These are phyloP conservation scores for Ganoderma leucocontextum DNA, from an alignment of 1,284 basidiomycete species.

Conservation along the genomic window DNA sequence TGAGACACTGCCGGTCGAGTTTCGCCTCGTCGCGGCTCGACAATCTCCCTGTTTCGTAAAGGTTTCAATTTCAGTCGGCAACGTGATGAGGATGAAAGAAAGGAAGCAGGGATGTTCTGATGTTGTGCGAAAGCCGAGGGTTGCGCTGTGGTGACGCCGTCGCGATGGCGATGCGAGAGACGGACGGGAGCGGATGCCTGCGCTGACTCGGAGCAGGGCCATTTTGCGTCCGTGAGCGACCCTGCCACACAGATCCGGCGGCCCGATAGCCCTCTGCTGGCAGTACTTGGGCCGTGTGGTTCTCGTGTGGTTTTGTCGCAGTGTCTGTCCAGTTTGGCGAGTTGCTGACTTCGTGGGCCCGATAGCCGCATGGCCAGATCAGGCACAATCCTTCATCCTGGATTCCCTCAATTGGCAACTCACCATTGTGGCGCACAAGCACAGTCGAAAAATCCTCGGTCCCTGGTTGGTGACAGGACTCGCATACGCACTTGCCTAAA, in stretches of 20 bases:
- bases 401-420: neutral
- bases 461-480: neutral
- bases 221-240: neutral
- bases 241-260: slow-evolving; percentile 4
- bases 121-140: slow-evolving; percentile 4
- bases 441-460: neutral
- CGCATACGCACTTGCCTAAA: neutral
- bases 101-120: slow-evolving; percentile 27
- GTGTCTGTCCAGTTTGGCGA: neutral
- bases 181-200: neutral
- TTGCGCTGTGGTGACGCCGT: slow-evolving; percentile 21
- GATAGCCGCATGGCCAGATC: slow-evolving; percentile 10
- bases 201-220: neutral
- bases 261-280: neutral
- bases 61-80: slow-evolving; percentile 13
- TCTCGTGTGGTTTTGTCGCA: neutral
- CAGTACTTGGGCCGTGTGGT: neutral
- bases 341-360: slow-evolving; percentile 9
- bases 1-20: slow-evolving; percentile 26
- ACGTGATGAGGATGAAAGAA: slow-evolving; percentile 19
- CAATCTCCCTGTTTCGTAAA: slow-evolving; percentile 18
- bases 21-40: slow-evolving; percentile 34
- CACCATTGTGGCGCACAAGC: neutral
- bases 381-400: neutral
- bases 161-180: slow-evolving; percentile 32